Conservation (phyloP, 345 rosid genomes). For the Reutealis trisperma region DNA sequence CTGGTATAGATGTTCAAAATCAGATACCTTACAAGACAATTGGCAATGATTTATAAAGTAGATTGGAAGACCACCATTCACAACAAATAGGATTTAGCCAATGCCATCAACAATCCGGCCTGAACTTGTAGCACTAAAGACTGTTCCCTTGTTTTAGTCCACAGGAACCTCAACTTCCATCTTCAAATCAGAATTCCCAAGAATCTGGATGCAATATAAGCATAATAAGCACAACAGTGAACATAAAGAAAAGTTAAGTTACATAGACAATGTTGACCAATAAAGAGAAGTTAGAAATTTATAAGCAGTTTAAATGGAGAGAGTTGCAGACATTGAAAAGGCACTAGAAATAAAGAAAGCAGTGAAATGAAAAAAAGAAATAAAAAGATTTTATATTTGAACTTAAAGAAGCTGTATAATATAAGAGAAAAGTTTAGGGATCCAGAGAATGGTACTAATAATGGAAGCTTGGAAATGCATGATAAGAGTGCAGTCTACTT, state of each 20-base stretch:
- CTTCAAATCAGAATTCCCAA: constrained; percentile 55
- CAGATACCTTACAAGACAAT: not conserved
- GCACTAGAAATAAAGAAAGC: not conserved
- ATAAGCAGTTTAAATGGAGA: not conserved
- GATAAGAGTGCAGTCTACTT: not conserved
- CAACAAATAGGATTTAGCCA: not conserved
- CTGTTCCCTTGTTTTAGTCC: constrained; percentile 39
- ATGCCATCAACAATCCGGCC: not conserved
- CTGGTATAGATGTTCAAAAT: not conserved
- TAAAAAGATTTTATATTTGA: too few species aligned
- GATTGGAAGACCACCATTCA: not conserved
- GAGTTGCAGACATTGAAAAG: not conserved
- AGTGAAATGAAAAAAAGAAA: not conserved
- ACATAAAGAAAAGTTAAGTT: not conserved
- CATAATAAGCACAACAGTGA: not conserved
- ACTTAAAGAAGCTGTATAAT: not conserved
- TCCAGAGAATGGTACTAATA: not conserved
- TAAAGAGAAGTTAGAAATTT: not conserved
- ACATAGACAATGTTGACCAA: not conserved
- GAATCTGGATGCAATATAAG: constrained; percentile 46
- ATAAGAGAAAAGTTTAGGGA: not conserved
- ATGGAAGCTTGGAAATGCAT: not conserved
- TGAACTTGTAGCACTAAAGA: not conserved
- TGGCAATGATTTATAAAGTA: not conserved
- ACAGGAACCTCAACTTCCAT: constrained; percentile 86